Evolutionary conservation across 2,329 filamentous ascomycete genomes (phyloP).

Genomic region (Talaromyces sp.): DNA sequence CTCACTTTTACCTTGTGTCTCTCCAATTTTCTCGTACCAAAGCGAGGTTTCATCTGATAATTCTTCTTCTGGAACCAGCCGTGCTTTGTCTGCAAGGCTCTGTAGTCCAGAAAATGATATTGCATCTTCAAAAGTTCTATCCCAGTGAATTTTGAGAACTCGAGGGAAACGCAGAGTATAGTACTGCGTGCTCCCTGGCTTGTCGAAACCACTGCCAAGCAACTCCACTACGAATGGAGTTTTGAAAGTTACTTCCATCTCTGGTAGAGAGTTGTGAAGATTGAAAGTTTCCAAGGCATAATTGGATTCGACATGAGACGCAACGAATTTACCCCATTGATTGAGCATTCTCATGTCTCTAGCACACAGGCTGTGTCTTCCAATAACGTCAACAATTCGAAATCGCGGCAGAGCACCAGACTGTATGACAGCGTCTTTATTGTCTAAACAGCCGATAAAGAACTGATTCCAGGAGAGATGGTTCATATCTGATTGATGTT

Average conservation of each 20-base stretch:
- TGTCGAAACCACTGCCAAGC: slow-evolving; percentile 73
- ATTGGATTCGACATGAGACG: slow-evolving; percentile 30
- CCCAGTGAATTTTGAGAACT: slow-evolving; percentile 70
- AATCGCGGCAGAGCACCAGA: slow-evolving; percentile 53
- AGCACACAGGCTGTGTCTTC: slow-evolving; percentile 43
- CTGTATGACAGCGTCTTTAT: slow-evolving; percentile 54
- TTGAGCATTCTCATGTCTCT: slow-evolving; percentile 48
- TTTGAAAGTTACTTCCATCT: slow-evolving; percentile 52
- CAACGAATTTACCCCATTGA: slow-evolving; percentile 41
- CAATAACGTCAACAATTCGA: slow-evolving; percentile 59
- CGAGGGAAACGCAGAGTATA: slow-evolving; percentile 72
- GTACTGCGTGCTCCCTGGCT: slow-evolving; percentile 60
- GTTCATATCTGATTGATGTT: slow-evolving; percentile 44
- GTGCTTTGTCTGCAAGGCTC: slow-evolving; percentile 55
- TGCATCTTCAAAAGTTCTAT: slow-evolving; percentile 64
- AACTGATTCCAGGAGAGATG: slow-evolving; percentile 72
- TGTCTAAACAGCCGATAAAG: slow-evolving; percentile 68
- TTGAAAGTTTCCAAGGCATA: slow-evolving; percentile 42
- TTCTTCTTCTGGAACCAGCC: slow-evolving; percentile 43
- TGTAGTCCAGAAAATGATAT: slow-evolving; percentile 67
- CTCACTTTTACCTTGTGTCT: slow-evolving; percentile 36
- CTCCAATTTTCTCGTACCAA: slow-evolving; percentile 59
- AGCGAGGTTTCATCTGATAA: slow-evolving; percentile 55
- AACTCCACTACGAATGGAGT: slow-evolving; percentile 73
- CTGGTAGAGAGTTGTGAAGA: slow-evolving; percentile 32